Conservation (phyloP, 2,329 filamentous ascomycete species). For the Coleophoma eucalyptorum region DNA sequence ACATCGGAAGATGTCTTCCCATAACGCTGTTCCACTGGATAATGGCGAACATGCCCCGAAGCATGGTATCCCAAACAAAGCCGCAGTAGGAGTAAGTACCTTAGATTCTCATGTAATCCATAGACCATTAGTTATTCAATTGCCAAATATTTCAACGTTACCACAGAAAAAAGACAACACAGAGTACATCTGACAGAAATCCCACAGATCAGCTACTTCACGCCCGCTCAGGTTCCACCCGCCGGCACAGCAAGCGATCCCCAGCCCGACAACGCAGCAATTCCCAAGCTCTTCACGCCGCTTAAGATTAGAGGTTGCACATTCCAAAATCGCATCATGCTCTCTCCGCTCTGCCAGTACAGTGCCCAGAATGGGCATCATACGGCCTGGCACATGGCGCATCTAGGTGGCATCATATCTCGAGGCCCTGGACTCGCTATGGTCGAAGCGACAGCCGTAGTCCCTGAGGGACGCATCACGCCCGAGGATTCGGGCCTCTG, state of each 20-base stretch:
- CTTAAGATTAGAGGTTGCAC: slow-evolving; percentile 41
- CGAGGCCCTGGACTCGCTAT: slow-evolving; percentile 72
- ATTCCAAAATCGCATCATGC: slow-evolving; percentile 64
- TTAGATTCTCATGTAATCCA: background rate
- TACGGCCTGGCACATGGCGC: slow-evolving; percentile 78
- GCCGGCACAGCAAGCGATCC: slow-evolving; percentile 38
- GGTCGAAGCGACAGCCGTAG: slow-evolving; percentile 75
- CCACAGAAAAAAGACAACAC: background rate
- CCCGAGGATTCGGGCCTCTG: slow-evolving; percentile 78
- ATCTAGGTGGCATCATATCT: slow-evolving; percentile 74
- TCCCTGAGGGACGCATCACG: slow-evolving; percentile 75
- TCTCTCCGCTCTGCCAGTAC: slow-evolving; percentile 65
- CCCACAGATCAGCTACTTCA: slow-evolving; percentile 35
- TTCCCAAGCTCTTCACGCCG: slow-evolving; percentile 44
- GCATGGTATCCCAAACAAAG: slow-evolving; percentile 17
- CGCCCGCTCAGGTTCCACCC: slow-evolving; percentile 40
- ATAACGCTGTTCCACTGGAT: slow-evolving; percentile 11
- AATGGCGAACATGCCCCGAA: slow-evolving; percentile 11
- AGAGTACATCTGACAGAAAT: too few species aligned
- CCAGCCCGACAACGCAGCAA: slow-evolving; percentile 42
- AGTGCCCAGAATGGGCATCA: slow-evolving; percentile 66
- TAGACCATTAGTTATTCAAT: slow-evolving; percentile 1
- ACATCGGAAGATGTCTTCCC: slow-evolving; percentile 12
- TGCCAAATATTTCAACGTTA: background rate
- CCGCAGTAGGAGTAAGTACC: slow-evolving; percentile 17